Percentiles rank a stretch among this genome's conserved stretches.
Evolutionary conservation across 768 basidiomycete genomes (phyloP).

Genomic region (Leccinellum rugosiceps): DNA sequence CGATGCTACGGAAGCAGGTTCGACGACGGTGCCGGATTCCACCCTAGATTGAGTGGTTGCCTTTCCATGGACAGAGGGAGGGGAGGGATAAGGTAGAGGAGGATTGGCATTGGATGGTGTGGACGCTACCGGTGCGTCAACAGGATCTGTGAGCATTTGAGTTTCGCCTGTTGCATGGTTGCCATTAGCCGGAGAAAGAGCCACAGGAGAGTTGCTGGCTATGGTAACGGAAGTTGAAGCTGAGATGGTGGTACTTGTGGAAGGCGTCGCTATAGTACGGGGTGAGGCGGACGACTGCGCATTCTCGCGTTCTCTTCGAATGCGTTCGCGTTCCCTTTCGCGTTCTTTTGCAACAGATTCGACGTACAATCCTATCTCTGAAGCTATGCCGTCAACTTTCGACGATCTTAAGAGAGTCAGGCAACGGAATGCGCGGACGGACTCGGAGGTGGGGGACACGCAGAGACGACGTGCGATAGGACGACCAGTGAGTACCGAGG

Average conservation of each 20-base stretch:
- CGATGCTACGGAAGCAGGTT: conserved; percentile 3
- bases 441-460: conserved; percentile 37
- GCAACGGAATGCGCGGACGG: conserved; percentile 43
- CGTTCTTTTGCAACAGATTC: conserved; percentile 74
- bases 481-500: conserved; percentile 17
- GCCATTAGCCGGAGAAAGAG: conserved; percentile 11
- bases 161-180: conserved; percentile 14
- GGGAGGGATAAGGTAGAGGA: conserved; percentile 52
- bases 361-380: conserved; percentile 66
- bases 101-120: conserved; percentile 11
- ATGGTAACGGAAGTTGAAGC: conserved; percentile 10
- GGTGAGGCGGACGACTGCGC: conserved; percentile 32
- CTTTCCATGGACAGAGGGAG: conserved; percentile 45
- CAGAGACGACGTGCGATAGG: conserved; percentile 33
- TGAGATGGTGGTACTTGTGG: conserved; percentile 10
- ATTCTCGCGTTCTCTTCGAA: conserved; percentile 62
- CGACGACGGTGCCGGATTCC: conserved; percentile 27
- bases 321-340: conserved; percentile 72
- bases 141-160: conserved; percentile 16
- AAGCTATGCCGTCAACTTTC: conserved; percentile 51
- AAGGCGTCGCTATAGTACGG: conserved; percentile 21
- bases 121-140: conserved; percentile 7
- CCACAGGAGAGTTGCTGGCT: conserved; percentile 13
- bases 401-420: conserved; percentile 51
- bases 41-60: conserved; percentile 2